Evolutionary conservation across 192 early-diverging fungal species (phyloP).

Genomic region (Diversispora eburnea): DNA sequence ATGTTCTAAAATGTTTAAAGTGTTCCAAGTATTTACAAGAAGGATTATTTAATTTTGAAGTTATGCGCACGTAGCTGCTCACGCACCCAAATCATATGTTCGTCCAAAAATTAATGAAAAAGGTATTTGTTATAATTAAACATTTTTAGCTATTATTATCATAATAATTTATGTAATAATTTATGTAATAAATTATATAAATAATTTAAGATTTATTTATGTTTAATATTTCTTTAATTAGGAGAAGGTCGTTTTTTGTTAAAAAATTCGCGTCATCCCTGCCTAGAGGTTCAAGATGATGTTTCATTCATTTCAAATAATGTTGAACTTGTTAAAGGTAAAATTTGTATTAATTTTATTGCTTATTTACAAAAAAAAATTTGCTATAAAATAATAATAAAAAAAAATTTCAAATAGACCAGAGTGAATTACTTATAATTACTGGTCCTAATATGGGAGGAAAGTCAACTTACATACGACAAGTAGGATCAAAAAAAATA

Average conservation of each 20-base stretch:
- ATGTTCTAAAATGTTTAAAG: neutral
- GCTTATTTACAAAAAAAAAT: neutral
- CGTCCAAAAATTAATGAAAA: slow-evolving; percentile 65
- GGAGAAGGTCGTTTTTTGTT: slow-evolving; percentile 67
- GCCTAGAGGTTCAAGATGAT: slow-evolving; percentile 87
- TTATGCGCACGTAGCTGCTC: slow-evolving; percentile 81
- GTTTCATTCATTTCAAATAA: slow-evolving; percentile 95
- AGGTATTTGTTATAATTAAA: slow-evolving; percentile 30
- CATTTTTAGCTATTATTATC: too few species aligned
- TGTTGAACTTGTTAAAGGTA: slow-evolving; percentile 67
- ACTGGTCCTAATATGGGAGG: slow-evolving; percentile 99
- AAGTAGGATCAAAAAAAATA: slow-evolving; percentile 44
- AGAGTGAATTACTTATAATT: slow-evolving; percentile 81
- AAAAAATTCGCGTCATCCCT: slow-evolving; percentile 80
- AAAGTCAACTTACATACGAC: slow-evolving; percentile 95
- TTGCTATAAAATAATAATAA: slow-evolving; percentile 7
- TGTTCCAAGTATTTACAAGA: too few species aligned
- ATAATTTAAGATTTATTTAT: neutral
- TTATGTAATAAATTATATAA: too few species aligned
- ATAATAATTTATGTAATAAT: too few species aligned
- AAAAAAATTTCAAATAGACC: slow-evolving; percentile 33
- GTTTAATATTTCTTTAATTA: slow-evolving; percentile 22
- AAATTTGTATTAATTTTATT: too few species aligned
- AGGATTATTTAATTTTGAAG: slow-evolving; percentile 30
- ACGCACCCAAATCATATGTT: slow-evolving; percentile 81